Conservation (phyloP, 208 protist genomes). For the Tetramitus jugosus region DNA sequence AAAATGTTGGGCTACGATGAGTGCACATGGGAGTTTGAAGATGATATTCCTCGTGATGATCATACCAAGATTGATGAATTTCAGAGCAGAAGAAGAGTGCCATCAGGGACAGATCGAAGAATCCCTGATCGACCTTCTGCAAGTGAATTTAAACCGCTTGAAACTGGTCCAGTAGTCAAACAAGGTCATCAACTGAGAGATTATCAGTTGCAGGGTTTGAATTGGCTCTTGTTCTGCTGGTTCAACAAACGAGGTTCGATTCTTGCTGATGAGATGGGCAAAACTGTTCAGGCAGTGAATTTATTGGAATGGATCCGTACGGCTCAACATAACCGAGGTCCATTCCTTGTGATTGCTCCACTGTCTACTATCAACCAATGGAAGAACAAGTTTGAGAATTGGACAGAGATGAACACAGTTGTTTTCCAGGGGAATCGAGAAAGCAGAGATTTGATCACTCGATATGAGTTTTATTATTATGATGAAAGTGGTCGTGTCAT, state of each 20-base stretch:
- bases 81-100: neutral
- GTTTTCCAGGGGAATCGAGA: constrained; percentile 76
- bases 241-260: constrained; percentile 71
- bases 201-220: constrained; percentile 91
- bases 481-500: neutral
- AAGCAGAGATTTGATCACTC: constrained; percentile 44
- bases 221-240: constrained; percentile 79
- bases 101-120: constrained; percentile 23
- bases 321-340: constrained; percentile 57
- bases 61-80: constrained; percentile 28
- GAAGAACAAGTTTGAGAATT: constrained; percentile 58
- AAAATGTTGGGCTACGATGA: constrained; percentile 49
- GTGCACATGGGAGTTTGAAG: constrained; percentile 56
- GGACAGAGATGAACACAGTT: constrained; percentile 62
- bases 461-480: constrained; percentile 51
- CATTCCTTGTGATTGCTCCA: constrained; percentile 89
- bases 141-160: neutral
- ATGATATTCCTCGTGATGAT: neutral
- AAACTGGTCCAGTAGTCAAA: neutral
- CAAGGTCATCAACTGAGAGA: constrained; percentile 58
- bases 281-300: constrained; percentile 85
- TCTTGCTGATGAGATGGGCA: constrained; percentile 94
- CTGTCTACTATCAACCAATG: constrained; percentile 86
- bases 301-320: constrained; percentile 67
- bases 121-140: neutral